These are phyloP conservation scores for Moesziomyces parantarcticus DNA, from an alignment of 1,284 basidiomycete species.

Conservation along the genomic window DNA sequence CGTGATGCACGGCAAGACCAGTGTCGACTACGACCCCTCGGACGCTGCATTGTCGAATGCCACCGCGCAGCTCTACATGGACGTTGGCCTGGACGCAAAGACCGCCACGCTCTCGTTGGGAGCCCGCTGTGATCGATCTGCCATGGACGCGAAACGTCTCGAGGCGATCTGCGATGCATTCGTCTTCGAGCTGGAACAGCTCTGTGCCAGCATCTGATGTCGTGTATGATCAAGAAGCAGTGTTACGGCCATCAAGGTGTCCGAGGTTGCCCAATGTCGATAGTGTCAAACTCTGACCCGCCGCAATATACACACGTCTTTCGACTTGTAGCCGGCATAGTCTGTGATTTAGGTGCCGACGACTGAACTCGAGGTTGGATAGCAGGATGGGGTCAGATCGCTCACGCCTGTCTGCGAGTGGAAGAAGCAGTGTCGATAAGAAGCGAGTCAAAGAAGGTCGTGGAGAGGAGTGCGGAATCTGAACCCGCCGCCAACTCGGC, in stretches of 20 bases:
- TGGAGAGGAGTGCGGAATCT: too few species aligned
- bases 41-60: neutral
- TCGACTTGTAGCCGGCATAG: too few species aligned
- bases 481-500: too few species aligned
- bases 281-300: neutral
- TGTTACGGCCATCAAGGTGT: neutral
- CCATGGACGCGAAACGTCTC: constrained; percentile 6
- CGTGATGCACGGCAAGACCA: constrained; percentile 8
- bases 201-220: neutral
- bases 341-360: too few species aligned
- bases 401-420: too few species aligned
- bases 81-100: constrained; percentile 11
- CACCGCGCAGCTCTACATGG: constrained; percentile 17
- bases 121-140: constrained; percentile 12
- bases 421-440: too few species aligned
- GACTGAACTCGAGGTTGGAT: too few species aligned
- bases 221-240: neutral
- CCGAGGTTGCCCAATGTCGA: too few species aligned
- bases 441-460: too few species aligned
- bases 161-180: constrained; percentile 10
- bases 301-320: neutral
- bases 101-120: constrained; percentile 7
- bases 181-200: constrained; percentile 4
- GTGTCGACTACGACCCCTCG: neutral
- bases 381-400: too few species aligned